Evolutionary conservation across 2,329 filamentous ascomycete genomes (phyloP).

Genomic region (Lojkania enalia): DNA sequence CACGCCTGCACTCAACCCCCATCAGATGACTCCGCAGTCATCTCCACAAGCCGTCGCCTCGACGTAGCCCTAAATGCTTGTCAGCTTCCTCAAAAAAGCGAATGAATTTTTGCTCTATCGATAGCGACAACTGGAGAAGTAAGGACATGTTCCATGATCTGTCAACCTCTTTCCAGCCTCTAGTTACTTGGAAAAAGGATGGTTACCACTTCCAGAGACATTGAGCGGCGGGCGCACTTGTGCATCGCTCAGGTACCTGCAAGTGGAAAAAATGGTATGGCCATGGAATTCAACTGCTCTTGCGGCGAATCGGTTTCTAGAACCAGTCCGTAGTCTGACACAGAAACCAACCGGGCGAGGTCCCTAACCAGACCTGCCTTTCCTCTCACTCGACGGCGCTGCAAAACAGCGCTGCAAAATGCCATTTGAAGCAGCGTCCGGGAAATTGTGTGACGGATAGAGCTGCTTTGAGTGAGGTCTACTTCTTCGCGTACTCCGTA

Average conservation of each 20-base stretch:
- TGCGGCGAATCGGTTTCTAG: constrained; percentile 14
- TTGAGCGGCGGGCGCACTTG: constrained; percentile 13
- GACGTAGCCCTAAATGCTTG: constrained; percentile 7
- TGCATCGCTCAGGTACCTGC: constrained; percentile 9
- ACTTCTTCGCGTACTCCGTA: constrained; percentile 36
- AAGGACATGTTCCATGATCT: constrained; percentile 25
- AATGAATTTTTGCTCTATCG: too few species aligned
- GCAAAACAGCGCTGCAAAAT: constrained; percentile 22
- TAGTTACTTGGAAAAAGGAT: constrained; percentile 12
- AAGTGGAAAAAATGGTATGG: neutral
- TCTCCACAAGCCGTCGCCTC: constrained; percentile 20
- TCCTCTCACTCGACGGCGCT: constrained; percentile 3
- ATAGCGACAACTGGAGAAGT: too few species aligned
- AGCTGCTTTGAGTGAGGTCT: constrained; percentile 25
- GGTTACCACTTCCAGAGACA: constrained; percentile 24
- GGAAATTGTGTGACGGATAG: constrained; percentile 31
- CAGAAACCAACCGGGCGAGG: constrained; percentile 13
- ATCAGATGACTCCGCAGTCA: constrained; percentile 18
- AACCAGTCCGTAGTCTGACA: constrained; percentile 8
- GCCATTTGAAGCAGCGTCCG: constrained; percentile 20
- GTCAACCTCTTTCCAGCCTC: constrained; percentile 14
- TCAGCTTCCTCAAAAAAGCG: neutral
- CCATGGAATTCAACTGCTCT: neutral
- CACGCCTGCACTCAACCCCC: constrained; percentile 18
- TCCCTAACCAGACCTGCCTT: constrained; percentile 22